Conservation (phyloP, 129 eudicot genomes). For the Cynara cardunculus region DNA sequence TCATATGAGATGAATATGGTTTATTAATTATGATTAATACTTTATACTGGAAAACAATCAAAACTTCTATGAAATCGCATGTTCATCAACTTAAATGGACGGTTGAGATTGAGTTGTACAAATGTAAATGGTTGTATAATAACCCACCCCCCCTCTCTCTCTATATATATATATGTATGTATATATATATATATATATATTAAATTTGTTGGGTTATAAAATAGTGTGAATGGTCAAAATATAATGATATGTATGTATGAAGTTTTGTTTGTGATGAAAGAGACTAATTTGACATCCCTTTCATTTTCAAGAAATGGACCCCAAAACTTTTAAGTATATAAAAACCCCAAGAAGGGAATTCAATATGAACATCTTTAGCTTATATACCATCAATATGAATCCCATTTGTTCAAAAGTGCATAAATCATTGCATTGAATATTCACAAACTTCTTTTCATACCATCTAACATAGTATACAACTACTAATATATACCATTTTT, state of each 20-base stretch:
- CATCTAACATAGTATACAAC: background rate
- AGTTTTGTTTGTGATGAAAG: background rate
- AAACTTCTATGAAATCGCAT: too few relatives aligned
- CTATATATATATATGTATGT: too few relatives aligned
- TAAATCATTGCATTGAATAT: too few relatives aligned
- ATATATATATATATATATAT: background rate
- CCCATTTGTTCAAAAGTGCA: background rate
- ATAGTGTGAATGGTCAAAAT: conserved; percentile 9
- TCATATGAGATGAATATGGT: too few relatives aligned
- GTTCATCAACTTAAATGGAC: too few relatives aligned
- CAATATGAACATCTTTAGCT: conserved; percentile 3
- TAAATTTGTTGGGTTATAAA: background rate
- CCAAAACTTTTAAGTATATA: background rate
- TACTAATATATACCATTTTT: too few relatives aligned
- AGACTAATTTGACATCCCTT: conserved; percentile 3
- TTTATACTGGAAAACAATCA: too few relatives aligned
- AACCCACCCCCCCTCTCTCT: too few relatives aligned
- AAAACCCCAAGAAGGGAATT: background rate
- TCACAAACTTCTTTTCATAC: too few relatives aligned
- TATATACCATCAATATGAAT: background rate
- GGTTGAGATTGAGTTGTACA: too few relatives aligned
- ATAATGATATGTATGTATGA: conserved; percentile 11
- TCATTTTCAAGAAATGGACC: background rate
- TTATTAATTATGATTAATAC: too few relatives aligned
- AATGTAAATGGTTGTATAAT: too few relatives aligned